phyloP scores from a whole-genome alignment of 352 stramenopile species.

The Phytopythium helicoides region DNA sequence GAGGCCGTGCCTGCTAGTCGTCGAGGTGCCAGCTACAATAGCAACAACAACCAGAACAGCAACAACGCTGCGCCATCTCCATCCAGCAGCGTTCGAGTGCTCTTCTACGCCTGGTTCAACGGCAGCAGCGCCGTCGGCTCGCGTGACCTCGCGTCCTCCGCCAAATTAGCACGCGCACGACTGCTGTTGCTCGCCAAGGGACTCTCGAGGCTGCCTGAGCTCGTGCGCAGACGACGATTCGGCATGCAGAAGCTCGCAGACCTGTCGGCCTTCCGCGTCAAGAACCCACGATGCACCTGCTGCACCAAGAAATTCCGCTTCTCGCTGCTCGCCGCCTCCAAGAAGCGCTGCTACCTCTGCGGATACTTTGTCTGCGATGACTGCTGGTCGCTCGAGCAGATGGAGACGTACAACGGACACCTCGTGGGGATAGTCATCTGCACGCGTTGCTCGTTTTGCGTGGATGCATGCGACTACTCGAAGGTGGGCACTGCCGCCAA shows the following conservation, averaged over 20 bases:
- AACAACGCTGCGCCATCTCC: too few species aligned
- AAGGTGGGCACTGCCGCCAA: too few species aligned
- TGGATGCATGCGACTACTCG: slow-evolving; percentile 19
- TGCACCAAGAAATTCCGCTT: too few species aligned
- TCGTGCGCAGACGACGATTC: slow-evolving; percentile 25
- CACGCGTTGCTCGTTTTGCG: slow-evolving; percentile 15
- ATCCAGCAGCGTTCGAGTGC: slow-evolving; percentile 13
- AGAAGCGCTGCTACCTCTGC: slow-evolving; percentile 25
- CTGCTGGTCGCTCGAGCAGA: slow-evolving; percentile 17
- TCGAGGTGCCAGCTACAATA: too few species aligned
- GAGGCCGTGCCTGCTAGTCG: too few species aligned
- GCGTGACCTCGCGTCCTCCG: too few species aligned
- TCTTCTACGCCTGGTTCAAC: slow-evolving; percentile 22
- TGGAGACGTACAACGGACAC: slow-evolving; percentile 27
- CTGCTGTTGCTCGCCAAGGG: slow-evolving; percentile 24
- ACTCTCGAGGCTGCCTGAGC: slow-evolving; percentile 14
- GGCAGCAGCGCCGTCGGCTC: too few species aligned
- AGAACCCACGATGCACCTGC: slow-evolving; percentile 26
- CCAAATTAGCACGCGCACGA: too few species aligned
- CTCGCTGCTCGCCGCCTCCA: slow-evolving; percentile 5
- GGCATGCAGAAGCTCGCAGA: slow-evolving; percentile 27
- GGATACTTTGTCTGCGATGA: slow-evolving; percentile 26
- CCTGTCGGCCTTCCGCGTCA: slow-evolving; percentile 16
- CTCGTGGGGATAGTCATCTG: slow-evolving; percentile 20
- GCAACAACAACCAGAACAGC: too few species aligned